Percentiles rank a stretch among this genome's conserved stretches.
These are phyloP conservation scores for Oryza nivara DNA, from an alignment of 176 grass and related monocot genomes.

Conservation along the genomic window DNA sequence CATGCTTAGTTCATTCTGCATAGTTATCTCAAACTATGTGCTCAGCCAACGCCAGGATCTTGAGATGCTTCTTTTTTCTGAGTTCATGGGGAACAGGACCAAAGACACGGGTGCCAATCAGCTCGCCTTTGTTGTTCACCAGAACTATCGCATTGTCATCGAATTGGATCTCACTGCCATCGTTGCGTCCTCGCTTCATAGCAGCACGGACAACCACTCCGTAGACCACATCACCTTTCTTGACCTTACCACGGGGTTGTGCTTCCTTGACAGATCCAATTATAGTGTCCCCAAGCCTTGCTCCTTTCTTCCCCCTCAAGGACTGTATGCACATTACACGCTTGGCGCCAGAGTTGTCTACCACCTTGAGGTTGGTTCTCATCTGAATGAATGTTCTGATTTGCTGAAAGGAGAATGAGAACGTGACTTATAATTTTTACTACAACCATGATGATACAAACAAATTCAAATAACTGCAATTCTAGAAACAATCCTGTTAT, in stretches of 20 bases:
- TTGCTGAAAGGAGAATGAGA: conserved; percentile 61
- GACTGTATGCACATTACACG: conserved; percentile 96
- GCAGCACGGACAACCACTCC: conserved; percentile 94
- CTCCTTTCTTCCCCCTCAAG: conserved; percentile 78
- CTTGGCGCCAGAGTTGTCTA: conserved; percentile 93
- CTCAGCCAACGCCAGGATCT: conserved; percentile 88
- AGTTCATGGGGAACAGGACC: conserved; percentile 86
- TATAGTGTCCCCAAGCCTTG: conserved; percentile 79
- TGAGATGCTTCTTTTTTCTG: conserved; percentile 92
- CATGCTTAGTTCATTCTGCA: background rate
- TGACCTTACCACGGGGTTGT: conserved; percentile 86
- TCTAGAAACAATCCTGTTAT: too few species aligned
- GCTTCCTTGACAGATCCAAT: conserved; percentile 96
- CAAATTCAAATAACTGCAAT: background rate
- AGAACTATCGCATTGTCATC: conserved; percentile 90
- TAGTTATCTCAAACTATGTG: conserved; percentile 69
- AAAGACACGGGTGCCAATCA: conserved; percentile 80
- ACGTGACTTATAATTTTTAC: background rate
- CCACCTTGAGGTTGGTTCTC: conserved; percentile 97
- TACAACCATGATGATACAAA: background rate
- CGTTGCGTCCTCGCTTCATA: conserved; percentile 77
- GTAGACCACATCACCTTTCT: conserved; percentile 98
- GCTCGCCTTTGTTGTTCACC: conserved; percentile 93
- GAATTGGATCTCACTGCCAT: conserved; percentile 87
- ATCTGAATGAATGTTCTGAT: conserved; percentile 99